Conservation (phyloP, 2,329 filamentous ascomycete genomes). For the Mycosphaerelloides madeirae region DNA sequence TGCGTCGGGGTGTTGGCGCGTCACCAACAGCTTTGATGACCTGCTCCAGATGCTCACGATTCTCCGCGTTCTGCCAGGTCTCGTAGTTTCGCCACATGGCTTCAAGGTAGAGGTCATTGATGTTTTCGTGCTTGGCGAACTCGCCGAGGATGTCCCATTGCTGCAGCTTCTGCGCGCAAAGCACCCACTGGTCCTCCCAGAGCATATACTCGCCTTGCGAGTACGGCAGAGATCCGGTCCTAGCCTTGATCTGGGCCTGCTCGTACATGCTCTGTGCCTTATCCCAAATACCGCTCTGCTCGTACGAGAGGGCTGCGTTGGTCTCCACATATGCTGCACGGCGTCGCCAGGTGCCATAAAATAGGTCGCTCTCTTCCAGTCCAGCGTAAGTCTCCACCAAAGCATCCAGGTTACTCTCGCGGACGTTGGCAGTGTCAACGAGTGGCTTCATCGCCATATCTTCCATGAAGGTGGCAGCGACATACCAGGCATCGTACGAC, state of each 20-base stretch:
- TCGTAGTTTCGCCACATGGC: constrained; percentile 94
- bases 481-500: constrained; percentile 96
- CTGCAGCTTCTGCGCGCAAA: constrained; percentile 95
- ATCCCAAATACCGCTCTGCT: constrained; percentile 99
- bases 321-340: constrained; percentile 96
- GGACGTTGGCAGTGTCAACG: constrained; percentile 74
- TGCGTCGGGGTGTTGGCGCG: constrained; percentile 84
- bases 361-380: constrained; percentile 91
- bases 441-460: constrained; percentile 79
- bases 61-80: constrained; percentile 82
- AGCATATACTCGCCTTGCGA: constrained; percentile 97
- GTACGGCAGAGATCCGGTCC: constrained; percentile 92
- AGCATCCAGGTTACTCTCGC: constrained; percentile 93
- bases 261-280: constrained; percentile 98
- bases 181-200: constrained; percentile 98
- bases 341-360: constrained; percentile 94
- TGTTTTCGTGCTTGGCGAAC: constrained; percentile 97
- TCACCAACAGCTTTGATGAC: constrained; percentile 98
- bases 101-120: constrained; percentile 92
- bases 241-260: constrained; percentile 90
- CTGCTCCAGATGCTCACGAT: constrained; percentile 82
- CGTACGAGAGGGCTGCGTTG: constrained; percentile 92
- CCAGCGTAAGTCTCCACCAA: constrained; percentile 88
- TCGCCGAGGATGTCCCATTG: constrained; percentile 98
- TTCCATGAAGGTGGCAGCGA: constrained; percentile 84